Conservation (phyloP, 441 rosid genomes). For the Sinapis alba region DNA sequence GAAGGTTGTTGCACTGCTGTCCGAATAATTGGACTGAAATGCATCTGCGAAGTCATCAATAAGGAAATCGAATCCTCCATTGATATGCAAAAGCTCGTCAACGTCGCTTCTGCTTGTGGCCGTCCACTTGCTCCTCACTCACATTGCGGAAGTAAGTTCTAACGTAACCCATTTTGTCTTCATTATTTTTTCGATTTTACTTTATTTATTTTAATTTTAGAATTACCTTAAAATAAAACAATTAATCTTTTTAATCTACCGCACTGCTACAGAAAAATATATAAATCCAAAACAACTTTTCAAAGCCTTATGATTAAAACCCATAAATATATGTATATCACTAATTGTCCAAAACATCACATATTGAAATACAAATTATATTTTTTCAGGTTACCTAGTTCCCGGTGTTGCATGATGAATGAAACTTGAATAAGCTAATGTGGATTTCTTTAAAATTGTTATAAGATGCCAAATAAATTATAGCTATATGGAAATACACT, state of each 20-base stretch:
- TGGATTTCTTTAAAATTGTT: too few species aligned
- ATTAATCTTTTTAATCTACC: not conserved
- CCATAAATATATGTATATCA: too few species aligned
- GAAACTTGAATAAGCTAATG: too few species aligned
- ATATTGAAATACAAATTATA: too few species aligned
- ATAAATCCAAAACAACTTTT: not conserved
- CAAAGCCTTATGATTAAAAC: not conserved
- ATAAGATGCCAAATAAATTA: too few species aligned
- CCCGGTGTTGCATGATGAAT: too few species aligned
- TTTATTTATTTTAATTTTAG: not conserved
- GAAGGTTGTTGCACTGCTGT: constrained; percentile 30
- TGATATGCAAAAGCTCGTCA: constrained; percentile 33
- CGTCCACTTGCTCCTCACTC: constrained; percentile 28
- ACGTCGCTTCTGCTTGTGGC: constrained; percentile 27
- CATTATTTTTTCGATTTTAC: not conserved
- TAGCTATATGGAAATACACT: too few species aligned
- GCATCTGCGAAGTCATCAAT: constrained; percentile 12
- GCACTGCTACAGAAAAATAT: not conserved
- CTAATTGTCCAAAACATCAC: not conserved
- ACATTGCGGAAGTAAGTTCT: constrained; percentile 29
- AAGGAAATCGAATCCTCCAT: not conserved
- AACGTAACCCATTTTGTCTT: not conserved
- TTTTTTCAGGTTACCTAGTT: too few species aligned
- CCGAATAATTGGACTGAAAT: constrained; percentile 16
- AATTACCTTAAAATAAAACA: not conserved